These are phyloP conservation scores for Rachicladosporium sp. DNA, from an alignment of 2,329 filamentous ascomycete genomes.

Conservation along the genomic window DNA sequence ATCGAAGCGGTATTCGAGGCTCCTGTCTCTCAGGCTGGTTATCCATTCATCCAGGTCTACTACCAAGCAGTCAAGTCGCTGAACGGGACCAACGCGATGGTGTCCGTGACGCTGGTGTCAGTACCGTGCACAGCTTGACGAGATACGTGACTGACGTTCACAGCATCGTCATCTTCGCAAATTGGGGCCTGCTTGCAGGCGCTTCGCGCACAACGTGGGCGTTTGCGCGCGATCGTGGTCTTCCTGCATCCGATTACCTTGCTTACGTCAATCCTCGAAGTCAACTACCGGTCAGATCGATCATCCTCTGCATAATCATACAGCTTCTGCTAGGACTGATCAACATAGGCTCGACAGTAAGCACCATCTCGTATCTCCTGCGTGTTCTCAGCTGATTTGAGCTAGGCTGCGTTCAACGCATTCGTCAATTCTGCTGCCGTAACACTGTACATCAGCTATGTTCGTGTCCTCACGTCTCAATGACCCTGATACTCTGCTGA, in stretches of 20 bases:
- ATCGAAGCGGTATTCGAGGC: constrained; percentile 14
- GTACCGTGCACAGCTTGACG: too few relatives aligned
- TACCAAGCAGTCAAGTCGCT: constrained; percentile 6
- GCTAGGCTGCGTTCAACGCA: constrained; percentile 16
- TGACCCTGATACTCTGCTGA: constrained; percentile 25
- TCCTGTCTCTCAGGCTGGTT: constrained; percentile 12
- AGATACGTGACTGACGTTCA: constrained; percentile 17
- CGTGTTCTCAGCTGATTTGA: too few relatives aligned
- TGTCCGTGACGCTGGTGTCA: constrained; percentile 24
- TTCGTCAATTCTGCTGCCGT: constrained; percentile 21
- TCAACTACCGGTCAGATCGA: constrained; percentile 2
- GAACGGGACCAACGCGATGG: constrained; percentile 30
- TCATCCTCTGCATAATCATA: not conserved
- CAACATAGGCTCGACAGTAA: not conserved
- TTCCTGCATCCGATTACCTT: constrained; percentile 7
- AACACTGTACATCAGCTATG: constrained; percentile 1
- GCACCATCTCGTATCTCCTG: not conserved
- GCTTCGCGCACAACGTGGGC: constrained; percentile 31
- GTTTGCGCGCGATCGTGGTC: constrained; percentile 24
- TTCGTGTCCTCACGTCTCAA: constrained; percentile 4
- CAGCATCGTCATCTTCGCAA: constrained; percentile 11
- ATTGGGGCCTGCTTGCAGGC: not conserved
- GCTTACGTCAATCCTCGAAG: constrained; percentile 5
- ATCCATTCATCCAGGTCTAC: constrained; percentile 24
- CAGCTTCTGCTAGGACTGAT: not conserved